A percentile compares a stretch with the other conserved stretches of the same genome.
Conservation (phyloP, 2,329 filamentous ascomycete species). For the Ophiostoma sp. region DNA sequence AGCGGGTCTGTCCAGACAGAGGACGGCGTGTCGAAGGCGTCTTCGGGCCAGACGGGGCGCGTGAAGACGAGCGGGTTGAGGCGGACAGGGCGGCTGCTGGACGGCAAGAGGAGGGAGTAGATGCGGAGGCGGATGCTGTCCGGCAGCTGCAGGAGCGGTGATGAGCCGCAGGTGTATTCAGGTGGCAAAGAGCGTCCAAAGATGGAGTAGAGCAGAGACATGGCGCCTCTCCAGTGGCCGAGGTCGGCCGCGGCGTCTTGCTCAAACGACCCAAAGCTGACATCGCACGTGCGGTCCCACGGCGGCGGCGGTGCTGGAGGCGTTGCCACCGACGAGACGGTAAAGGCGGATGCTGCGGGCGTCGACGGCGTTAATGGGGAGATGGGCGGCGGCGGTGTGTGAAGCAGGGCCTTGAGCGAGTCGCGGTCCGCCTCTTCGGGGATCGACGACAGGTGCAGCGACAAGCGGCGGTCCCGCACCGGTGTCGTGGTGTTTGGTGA, state of each 20-base stretch:
- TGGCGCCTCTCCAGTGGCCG: neutral
- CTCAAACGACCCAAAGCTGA: conserved; percentile 9
- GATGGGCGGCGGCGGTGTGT: neutral
- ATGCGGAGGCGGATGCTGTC: neutral
- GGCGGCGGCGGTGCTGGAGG: conserved; percentile 16
- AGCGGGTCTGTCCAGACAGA: conserved; percentile 25
- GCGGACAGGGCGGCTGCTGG: conserved; percentile 19
- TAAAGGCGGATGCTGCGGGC: neutral
- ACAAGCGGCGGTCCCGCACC: conserved; percentile 11
- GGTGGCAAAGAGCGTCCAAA: neutral
- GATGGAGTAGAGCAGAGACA: neutral
- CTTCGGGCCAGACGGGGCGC: conserved; percentile 35
- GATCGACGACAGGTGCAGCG: conserved; percentile 17
- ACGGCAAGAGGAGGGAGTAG: neutral
- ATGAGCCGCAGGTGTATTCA: neutral
- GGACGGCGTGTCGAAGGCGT: conserved; percentile 34
- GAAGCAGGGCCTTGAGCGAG: neutral
- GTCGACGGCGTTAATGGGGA: neutral
- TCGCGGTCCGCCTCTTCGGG: conserved; percentile 16
- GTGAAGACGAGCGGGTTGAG: conserved; percentile 34
- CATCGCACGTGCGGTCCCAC: conserved; percentile 24
- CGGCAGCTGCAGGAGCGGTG: neutral
- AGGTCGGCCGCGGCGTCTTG: no score
- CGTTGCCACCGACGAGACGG: neutral
- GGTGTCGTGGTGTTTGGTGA: neutral